Evolutionary conservation across 257 asterid genomes (phyloP).

Genomic region (Cinchona pubescens): DNA sequence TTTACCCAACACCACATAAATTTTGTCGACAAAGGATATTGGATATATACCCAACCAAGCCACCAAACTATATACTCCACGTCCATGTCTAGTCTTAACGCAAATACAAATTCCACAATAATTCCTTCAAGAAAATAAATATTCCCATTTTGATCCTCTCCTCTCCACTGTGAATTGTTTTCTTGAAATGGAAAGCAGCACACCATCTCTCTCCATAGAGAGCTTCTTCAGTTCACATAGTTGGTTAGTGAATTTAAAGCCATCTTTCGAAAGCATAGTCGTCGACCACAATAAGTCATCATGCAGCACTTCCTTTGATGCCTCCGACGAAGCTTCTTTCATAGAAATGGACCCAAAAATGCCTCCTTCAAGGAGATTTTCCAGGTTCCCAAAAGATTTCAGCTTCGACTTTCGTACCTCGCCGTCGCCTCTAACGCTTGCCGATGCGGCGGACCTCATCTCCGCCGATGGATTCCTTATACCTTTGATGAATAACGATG

Average conservation of each 20-base stretch:
- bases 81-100: not conserved
- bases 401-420: constrained; percentile 62
- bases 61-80: not conserved
- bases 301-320: constrained; percentile 23
- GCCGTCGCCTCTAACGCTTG: constrained; percentile 42
- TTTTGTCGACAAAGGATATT: constrained; percentile 27
- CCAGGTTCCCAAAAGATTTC: constrained; percentile 56
- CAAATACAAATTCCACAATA: not conserved
- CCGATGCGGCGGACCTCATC: constrained; percentile 71
- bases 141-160: not conserved
- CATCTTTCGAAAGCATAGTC: constrained; percentile 19
- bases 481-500: constrained; percentile 11
- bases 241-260: constrained; percentile 49
- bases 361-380: constrained; percentile 77
- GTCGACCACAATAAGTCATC: constrained; percentile 29
- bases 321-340: constrained; percentile 54
- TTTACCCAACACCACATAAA: constrained; percentile 37
- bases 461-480: constrained; percentile 61
- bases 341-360: constrained; percentile 89
- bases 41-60: not conserved
- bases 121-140: constrained; percentile 4
- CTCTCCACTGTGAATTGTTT: too few relatives aligned
- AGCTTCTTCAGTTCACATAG: constrained; percentile 78
- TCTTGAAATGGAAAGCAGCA: constrained; percentile 49
- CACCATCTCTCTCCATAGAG: constrained; percentile 57